Conservation (phyloP, 2,329 filamentous ascomycete genomes). For the Nakataea oryzae region DNA sequence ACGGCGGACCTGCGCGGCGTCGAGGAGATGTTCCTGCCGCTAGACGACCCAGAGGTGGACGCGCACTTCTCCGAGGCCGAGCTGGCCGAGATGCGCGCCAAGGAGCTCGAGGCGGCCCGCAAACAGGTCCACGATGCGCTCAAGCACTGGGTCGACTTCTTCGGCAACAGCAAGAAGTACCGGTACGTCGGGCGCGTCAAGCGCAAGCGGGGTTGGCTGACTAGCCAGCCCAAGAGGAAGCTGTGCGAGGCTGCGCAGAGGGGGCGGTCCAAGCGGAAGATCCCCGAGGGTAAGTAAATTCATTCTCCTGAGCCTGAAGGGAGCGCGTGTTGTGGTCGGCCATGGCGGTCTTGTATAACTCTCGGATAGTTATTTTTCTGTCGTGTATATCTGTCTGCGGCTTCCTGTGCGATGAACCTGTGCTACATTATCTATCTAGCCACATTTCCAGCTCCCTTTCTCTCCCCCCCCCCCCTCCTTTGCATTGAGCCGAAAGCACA, state of each 20-base stretch:
- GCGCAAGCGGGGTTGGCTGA: constrained; percentile 47
- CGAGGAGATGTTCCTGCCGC: constrained; percentile 71
- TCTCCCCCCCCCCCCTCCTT: too few relatives aligned
- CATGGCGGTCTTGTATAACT: too few relatives aligned
- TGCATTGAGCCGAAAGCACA: too few relatives aligned
- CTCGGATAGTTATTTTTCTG: too few relatives aligned
- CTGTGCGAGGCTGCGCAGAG: constrained; percentile 65
- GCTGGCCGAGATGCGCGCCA: constrained; percentile 40
- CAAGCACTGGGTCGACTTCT: constrained; percentile 76
- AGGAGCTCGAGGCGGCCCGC: constrained; percentile 56
- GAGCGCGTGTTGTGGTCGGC: background rate
- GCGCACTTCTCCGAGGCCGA: constrained; percentile 42
- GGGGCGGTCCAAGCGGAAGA: constrained; percentile 39
- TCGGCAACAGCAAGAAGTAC: constrained; percentile 71
- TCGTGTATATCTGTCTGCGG: background rate
- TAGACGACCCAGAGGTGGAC: constrained; percentile 54
- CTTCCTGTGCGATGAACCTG: too few relatives aligned
- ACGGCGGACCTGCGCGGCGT: constrained; percentile 78
- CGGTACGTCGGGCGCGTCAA: constrained; percentile 66
- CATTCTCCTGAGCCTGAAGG: too few relatives aligned
- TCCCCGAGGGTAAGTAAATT: constrained; percentile 35
- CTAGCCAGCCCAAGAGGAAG: constrained; percentile 26
- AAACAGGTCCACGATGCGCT: constrained; percentile 57
- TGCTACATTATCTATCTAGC: too few relatives aligned
- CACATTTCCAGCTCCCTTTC: too few relatives aligned